Conservation (phyloP, 371 early-diverging fungal genomes). For the Lichtheimia ornata region DNA sequence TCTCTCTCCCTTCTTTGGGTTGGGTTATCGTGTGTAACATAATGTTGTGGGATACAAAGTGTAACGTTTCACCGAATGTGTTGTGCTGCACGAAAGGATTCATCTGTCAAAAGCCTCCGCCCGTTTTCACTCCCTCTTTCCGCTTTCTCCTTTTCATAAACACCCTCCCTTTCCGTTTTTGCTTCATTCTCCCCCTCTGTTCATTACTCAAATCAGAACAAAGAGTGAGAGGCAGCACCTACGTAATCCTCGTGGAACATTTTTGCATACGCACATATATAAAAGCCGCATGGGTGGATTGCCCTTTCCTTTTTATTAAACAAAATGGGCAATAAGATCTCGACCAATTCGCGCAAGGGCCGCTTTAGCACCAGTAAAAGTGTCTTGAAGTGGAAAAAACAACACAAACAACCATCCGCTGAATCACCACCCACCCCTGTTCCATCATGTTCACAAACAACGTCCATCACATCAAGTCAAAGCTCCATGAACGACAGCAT, state of each 20-base stretch:
- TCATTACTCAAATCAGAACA: background rate
- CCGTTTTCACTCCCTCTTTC: background rate
- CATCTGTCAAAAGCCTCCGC: background rate
- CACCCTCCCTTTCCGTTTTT: background rate
- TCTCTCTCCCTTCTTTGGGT: background rate
- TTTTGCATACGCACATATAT: too few relatives aligned
- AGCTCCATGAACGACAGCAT: conserved; percentile 11
- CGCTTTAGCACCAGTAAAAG: background rate
- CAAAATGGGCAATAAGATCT: conserved; percentile 6
- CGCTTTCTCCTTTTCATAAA: background rate
- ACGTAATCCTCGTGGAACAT: too few relatives aligned
- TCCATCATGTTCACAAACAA: background rate
- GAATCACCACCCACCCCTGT: background rate
- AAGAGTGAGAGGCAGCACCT: background rate
- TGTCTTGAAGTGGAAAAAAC: too few relatives aligned
- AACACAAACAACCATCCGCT: background rate
- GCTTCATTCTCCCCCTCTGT: background rate
- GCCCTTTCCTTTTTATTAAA: background rate
- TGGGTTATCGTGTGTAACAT: background rate
- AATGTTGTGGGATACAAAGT: background rate
- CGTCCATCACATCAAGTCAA: conserved; percentile 10
- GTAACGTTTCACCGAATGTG: background rate
- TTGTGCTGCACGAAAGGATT: background rate
- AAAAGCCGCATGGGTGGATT: too few relatives aligned
- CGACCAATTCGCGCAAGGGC: conserved; percentile 2